Base-by-base conservation (phyloP, 495 filamentous ascomycete genomes). In the Symbiotaphrina buchneri region DNA sequence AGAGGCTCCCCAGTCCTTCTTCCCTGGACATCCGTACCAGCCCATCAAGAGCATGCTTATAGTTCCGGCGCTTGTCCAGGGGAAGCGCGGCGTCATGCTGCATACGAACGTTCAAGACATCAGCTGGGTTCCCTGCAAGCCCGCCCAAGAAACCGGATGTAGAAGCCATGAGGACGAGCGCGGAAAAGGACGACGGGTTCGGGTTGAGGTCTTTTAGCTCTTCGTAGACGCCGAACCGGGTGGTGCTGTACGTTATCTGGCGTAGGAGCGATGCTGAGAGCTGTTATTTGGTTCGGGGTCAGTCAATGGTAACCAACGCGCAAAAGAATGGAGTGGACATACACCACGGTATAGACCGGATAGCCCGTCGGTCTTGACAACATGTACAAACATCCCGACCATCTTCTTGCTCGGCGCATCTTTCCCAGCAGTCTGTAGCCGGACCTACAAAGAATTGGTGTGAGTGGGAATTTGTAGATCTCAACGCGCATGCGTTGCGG, bases 31-130 rank as follows among this genome's bases (percentile, higher is more conserved):
- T 91, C 28, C 79, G 67, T 7, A 77, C 52, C 33, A 97, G 51
- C 2, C 87, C 87, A 45, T 97, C 74, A 18, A 93, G 46, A 3
- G 84, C 90, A 43, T 95, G 61, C 30, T 68, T 68, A 59, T 97
- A 97, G 53, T 91, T 83, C 15, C 84, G 68, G 3, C 80, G 71
- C 39, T 87, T 55, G 1, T 56, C 58, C 2, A 54, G 43, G 0
- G 83, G 78, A 3, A 93, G 65, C 0, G 84, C 68, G 8, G 78
- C 72, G 48, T 95, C 87, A 55, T 85, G 74, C 51, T 97, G 87
- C 87, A 97, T 97, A 39, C 87, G 82, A 25, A 97, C 87, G 53
- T 97, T 97, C 35, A 94, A 62, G 7, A 97, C 77, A 47, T 97
- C 87, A 34, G 85, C 85, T 0, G 82, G 78, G 52, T 95, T 95